A percentile compares a stretch with the other conserved stretches of the same genome.
Evolutionary conservation across 176 grass and related monocot genomes (phyloP).

Genomic region (Alloteropsis semialata): DNA sequence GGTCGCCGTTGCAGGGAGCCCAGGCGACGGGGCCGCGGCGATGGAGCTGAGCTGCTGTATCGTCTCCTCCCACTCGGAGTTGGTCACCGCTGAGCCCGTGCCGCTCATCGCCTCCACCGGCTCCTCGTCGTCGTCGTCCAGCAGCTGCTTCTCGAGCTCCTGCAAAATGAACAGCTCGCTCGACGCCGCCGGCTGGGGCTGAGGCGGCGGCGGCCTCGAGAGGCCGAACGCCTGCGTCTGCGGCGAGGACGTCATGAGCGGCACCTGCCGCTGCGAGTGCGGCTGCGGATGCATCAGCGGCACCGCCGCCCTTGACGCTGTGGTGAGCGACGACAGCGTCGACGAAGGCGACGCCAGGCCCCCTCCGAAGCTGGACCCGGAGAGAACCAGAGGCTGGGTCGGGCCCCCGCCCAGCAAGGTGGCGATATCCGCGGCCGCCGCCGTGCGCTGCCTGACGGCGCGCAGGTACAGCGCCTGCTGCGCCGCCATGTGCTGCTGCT

Average conservation of each 20-base stretch:
- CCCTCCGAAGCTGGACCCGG: conserved; percentile 42
- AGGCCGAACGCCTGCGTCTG: conserved; percentile 20
- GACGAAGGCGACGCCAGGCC: conserved; percentile 44
- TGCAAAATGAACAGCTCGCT: conserved; percentile 52
- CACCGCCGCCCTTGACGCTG: conserved; percentile 30
- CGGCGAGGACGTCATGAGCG: conserved; percentile 25
- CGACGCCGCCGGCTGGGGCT: background rate
- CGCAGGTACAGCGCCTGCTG: conserved; percentile 70
- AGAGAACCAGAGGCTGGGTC: conserved; percentile 33
- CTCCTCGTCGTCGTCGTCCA: conserved; percentile 71
- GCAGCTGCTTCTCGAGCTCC: conserved; percentile 88
- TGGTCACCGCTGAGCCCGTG: conserved; percentile 65
- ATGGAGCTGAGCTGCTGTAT: conserved; percentile 63
- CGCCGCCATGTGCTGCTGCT: conserved; percentile 42
- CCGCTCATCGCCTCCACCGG: conserved; percentile 56
- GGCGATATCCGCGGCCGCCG: conserved; percentile 23
- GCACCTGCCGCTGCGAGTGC: conserved; percentile 33
- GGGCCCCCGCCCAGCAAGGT: conserved; percentile 14
- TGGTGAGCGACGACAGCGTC: conserved; percentile 57
- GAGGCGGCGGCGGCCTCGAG: background rate
- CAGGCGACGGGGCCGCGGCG: conserved; percentile 7
- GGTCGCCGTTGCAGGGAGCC: background rate
- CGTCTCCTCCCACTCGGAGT: conserved; percentile 71
- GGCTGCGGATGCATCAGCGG: conserved; percentile 42
- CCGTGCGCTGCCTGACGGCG: conserved; percentile 65